phyloP scores from a whole-genome alignment of 306 rosid genomes.

The Prunus dulcis region DNA sequence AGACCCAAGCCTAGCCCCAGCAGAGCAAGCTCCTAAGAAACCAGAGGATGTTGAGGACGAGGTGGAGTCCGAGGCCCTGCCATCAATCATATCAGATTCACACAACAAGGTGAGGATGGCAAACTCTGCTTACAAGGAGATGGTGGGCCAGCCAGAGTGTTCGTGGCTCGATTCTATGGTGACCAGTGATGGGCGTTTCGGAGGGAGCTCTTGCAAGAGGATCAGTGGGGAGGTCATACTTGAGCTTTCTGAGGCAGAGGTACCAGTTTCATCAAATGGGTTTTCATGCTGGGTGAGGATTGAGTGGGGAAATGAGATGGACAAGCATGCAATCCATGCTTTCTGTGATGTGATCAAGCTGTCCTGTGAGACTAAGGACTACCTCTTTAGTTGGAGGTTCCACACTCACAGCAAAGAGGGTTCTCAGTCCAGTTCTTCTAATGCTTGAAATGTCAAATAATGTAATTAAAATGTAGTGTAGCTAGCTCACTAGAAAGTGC shows the following conservation, averaged over 20 bases:
- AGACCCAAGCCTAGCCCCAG: slow-evolving; percentile 12
- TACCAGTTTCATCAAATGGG: slow-evolving; percentile 59
- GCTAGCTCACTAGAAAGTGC: slow-evolving; percentile 2
- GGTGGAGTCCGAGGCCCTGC: slow-evolving; percentile 64
- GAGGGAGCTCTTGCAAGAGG: slow-evolving; percentile 40
- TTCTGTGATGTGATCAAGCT: slow-evolving; percentile 71
- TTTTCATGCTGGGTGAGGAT: slow-evolving; percentile 93
- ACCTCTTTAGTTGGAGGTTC: slow-evolving; percentile 82
- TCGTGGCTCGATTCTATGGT: slow-evolving; percentile 73
- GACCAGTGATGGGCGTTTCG: slow-evolving; percentile 26
- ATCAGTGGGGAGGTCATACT: slow-evolving; percentile 77
- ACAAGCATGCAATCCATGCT: slow-evolving; percentile 45
- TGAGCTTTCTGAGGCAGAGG: slow-evolving; percentile 37
- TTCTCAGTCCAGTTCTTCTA: slow-evolving; percentile 45
- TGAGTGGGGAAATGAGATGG: slow-evolving; percentile 57
- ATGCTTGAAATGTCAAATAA: slow-evolving; percentile 21
- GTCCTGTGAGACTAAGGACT: slow-evolving; percentile 68
- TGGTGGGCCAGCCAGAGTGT: slow-evolving; percentile 93
- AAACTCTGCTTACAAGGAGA: slow-evolving; percentile 78
- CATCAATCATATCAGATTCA: slow-evolving; percentile 77
- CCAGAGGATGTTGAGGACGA: slow-evolving; percentile 61
- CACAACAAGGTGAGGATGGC: slow-evolving; percentile 71
- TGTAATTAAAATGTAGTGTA: slow-evolving; percentile 16
- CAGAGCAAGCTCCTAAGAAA: slow-evolving; percentile 24
- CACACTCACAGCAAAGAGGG: slow-evolving; percentile 55